Base-by-base conservation (phyloP, 208 protist genomes). In the Trypanosoma avium region DNA sequence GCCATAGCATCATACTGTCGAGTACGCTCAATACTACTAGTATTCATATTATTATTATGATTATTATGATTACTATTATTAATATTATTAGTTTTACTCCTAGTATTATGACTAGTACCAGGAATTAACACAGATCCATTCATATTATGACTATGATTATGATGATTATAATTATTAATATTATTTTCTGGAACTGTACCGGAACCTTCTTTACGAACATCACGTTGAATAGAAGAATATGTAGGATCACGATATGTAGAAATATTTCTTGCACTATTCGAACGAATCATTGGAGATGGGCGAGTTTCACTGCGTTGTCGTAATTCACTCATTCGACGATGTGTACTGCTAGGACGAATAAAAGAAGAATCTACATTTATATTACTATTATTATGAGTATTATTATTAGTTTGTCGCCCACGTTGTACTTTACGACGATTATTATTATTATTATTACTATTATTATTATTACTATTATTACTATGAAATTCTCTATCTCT, bases 231-330 rank as follows among this genome's bases (percentile, higher is more conserved):
- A n/a, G 90, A 95, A 66, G 81, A 90, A 52, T 84, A 90, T 4
- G 90, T 95, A 3, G 90, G 90, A 48, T 93, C 86, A 21, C 77
- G 74, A 73, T 93, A 95, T 22, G 60, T 82, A n/a, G n/a, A n/a
- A n/a, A n/a, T n/a, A 56, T 47, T 64, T 21, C 70, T 54, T 19
- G 57, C 24, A 45, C 65, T 67, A 33, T 36, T 56, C 2, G 42
- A 54, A 4, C 36, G 65, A 55, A 49, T 3, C 24, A n/a, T 61
- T 45, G 59, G 61, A 21, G 54, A 35, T 54, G 47, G 67, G 53
- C 21, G 67, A 42, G 42, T 35, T 3, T 42, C 38, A 6, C 42
- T 19, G 15, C 5, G 35, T 13, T 10, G 42, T n/a, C n/a, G n/a
- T n/a, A n/a, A n/a, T n/a, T n/a, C n/a, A n/a, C n/a, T n/a, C n/a